A percentile compares a stretch with the other conserved stretches of the same genome.
phyloP scores from a whole-genome alignment of 2,329 filamentous ascomycete genomes.

The Curvularia spicifera region DNA sequence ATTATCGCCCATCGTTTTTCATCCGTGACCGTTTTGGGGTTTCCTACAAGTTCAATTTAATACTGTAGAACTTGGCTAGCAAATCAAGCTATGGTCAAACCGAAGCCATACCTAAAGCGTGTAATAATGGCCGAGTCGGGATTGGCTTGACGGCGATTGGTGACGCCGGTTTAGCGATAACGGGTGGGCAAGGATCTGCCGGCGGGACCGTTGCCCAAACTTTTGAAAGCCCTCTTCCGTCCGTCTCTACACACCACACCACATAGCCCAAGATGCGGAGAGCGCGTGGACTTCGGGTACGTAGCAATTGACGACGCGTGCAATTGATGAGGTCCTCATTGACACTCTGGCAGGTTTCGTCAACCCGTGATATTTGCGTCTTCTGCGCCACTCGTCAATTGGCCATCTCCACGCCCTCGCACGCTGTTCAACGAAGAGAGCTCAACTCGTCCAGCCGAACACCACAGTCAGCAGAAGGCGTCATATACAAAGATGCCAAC shows the following conservation, averaged over 20 bases:
- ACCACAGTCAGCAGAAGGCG: conserved; percentile 39
- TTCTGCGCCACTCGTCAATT: conserved; percentile 49
- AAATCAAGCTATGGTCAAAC: background rate
- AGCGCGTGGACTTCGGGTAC: conserved; percentile 40
- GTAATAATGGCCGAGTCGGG: background rate
- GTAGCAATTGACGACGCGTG: background rate
- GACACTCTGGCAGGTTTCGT: conserved; percentile 35
- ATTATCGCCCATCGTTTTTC: background rate
- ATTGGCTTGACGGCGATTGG: background rate
- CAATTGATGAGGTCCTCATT: conserved; percentile 1
- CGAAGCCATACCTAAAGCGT: background rate
- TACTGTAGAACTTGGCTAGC: background rate
- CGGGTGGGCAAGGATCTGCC: conserved; percentile 20
- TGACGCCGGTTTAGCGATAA: conserved; percentile 4
- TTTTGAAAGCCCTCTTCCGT: conserved; percentile 21
- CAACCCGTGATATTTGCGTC: conserved; percentile 48
- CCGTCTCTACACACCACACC: conserved; percentile 11
- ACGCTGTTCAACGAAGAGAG: conserved; percentile 37
- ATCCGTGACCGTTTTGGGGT: background rate
- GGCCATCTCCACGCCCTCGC: conserved; percentile 26
- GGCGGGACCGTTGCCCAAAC: conserved; percentile 23
- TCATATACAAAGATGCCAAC: conserved; percentile 35
- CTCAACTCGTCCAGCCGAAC: conserved; percentile 44
- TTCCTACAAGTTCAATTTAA: background rate
- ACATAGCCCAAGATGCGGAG: conserved; percentile 35